Percentiles rank a stretch among this genome's conserved stretches.
Evolutionary conservation across 179 eudicot species (phyloP).

Genomic region (Camellia oleifera): DNA sequence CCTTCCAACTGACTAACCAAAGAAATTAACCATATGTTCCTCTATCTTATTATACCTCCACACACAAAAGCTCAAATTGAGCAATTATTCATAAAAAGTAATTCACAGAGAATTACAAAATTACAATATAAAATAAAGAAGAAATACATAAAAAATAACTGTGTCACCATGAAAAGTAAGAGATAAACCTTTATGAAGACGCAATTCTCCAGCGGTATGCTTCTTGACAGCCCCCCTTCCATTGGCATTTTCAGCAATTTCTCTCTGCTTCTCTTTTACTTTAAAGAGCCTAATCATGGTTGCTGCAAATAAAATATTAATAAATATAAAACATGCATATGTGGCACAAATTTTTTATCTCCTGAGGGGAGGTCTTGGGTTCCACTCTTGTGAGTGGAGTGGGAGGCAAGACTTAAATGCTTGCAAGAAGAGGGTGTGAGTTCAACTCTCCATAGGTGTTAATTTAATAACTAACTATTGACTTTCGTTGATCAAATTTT

Average conservation of each 20-base stretch:
- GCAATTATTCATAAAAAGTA: background rate
- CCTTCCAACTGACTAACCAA: too few species aligned
- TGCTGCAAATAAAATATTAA: background rate
- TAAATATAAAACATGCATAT: too few species aligned
- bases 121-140: too few species aligned
- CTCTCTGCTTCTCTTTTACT: conserved; percentile 32
- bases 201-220: conserved; percentile 29
- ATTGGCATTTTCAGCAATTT: conserved; percentile 20
- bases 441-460: background rate
- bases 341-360: too few species aligned
- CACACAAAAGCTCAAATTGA: background rate
- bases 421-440: too few species aligned
- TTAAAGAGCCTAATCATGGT: conserved; percentile 29
- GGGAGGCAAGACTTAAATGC: too few species aligned
- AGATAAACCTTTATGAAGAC: conserved; percentile 24
- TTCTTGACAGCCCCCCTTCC: conserved; percentile 19
- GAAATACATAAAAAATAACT: background rate
- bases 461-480: too few species aligned
- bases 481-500: background rate
- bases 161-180: background rate
- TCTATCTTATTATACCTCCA: background rate
- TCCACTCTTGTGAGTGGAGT: too few species aligned
- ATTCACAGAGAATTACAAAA: background rate
- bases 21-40: too few species aligned
- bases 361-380: too few species aligned